Percentiles rank a stretch among this genome's conserved stretches.
Evolutionary conservation across 192 early-diverging fungal species (phyloP).

Genomic region (Mycoemilia scoparia): DNA sequence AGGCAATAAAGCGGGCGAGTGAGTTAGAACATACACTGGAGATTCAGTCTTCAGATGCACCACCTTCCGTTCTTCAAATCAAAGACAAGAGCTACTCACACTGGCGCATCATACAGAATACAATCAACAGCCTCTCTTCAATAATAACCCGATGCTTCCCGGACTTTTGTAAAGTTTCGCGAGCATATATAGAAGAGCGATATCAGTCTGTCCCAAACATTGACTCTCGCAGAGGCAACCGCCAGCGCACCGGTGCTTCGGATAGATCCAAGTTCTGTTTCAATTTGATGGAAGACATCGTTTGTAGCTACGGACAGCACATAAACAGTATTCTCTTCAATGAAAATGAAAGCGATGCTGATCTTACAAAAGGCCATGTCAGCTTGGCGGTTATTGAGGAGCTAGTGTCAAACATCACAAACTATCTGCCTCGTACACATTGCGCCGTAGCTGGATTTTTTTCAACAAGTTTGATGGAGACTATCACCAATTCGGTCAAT

Average conservation of each 20-base stretch:
- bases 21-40: conserved; percentile 19
- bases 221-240: conserved; percentile 18
- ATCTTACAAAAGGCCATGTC: no score
- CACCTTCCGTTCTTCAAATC: conserved; percentile 16
- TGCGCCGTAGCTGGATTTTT: conserved; percentile 52
- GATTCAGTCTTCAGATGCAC: conserved; percentile 21
- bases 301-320: conserved; percentile 23
- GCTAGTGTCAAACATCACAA: no score
- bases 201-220: conserved; percentile 29
- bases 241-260: no score
- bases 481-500: conserved; percentile 57
- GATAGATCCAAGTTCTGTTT: no score
- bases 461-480: conserved; percentile 52
- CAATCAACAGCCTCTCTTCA: conserved; percentile 62
- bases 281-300: conserved; percentile 25
- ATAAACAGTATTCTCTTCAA: no score
- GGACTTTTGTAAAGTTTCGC: conserved; percentile 84
- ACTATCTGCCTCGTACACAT: conserved; percentile 32
- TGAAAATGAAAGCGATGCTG: no score
- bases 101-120: conserved; percentile 48
- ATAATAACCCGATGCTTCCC: conserved; percentile 55
- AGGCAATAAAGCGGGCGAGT: conserved; percentile 7
- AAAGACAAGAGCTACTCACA: conserved; percentile 29
- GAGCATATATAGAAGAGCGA: conserved; percentile 72
- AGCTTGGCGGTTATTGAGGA: no score